Conservation (phyloP, 768 basidiomycete genomes). For the Leccinum aurantiacum region DNA sequence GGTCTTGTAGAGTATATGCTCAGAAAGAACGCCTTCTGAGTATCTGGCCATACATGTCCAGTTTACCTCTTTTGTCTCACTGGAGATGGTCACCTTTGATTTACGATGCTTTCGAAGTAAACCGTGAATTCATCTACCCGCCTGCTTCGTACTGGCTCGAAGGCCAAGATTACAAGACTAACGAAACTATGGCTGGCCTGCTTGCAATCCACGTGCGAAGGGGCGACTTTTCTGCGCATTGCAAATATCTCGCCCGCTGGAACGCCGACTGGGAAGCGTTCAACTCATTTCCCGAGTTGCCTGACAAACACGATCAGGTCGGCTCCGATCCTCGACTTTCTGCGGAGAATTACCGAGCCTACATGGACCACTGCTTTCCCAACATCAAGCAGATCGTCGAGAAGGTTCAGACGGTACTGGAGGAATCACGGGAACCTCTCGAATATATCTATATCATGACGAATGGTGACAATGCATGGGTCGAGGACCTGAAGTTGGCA, state of each 20-base stretch:
- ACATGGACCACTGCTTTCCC: constrained; percentile 44
- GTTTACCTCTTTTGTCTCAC: constrained; percentile 32
- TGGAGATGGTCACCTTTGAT: constrained; percentile 39
- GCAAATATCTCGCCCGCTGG: constrained; percentile 36
- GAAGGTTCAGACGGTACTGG: constrained; percentile 36
- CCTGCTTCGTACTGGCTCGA: constrained; percentile 13
- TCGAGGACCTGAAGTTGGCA: constrained; percentile 37
- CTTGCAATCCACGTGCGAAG: constrained; percentile 51
- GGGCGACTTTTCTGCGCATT: constrained; percentile 48
- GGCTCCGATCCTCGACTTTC: constrained; percentile 25
- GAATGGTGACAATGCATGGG: constrained; percentile 43
- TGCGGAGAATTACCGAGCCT: constrained; percentile 26
- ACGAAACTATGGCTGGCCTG: constrained; percentile 32
- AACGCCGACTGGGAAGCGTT: constrained; percentile 42
- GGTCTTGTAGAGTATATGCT: constrained; percentile 30
- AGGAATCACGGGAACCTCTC: constrained; percentile 27
- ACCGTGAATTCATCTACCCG: constrained; percentile 19
- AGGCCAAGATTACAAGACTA: constrained; percentile 1
- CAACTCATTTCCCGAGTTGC: constrained; percentile 41
- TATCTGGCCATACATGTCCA: constrained; percentile 35
- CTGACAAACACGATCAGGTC: constrained; percentile 38
- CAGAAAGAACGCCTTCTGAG: constrained; percentile 30
- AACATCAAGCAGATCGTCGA: constrained; percentile 40
- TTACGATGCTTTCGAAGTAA: constrained; percentile 26
- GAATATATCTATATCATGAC: constrained; percentile 46